Percentiles rank a stretch among this genome's conserved stretches.
Evolutionary conservation across 2,329 filamentous ascomycete species (phyloP).

Genomic region (Sporothrix sp.): DNA sequence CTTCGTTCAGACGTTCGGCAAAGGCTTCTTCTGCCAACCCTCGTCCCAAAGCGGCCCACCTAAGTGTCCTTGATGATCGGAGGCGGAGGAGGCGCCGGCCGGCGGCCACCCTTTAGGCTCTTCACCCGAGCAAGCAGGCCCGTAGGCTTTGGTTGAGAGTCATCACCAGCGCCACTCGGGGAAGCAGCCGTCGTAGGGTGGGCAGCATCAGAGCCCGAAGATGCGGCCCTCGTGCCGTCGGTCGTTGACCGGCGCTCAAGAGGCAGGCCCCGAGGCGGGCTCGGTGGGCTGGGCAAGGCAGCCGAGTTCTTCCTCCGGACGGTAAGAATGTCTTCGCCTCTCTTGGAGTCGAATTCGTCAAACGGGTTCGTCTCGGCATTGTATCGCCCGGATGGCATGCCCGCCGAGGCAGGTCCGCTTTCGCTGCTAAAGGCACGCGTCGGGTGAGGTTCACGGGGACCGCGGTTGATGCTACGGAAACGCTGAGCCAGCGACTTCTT

Average conservation of each 20-base stretch:
- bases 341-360: slow-evolving; percentile 60
- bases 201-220: neutral
- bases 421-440: slow-evolving; percentile 14
- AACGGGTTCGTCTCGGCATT: slow-evolving; percentile 47
- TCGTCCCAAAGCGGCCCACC: slow-evolving; percentile 13
- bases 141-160: slow-evolving; percentile 29
- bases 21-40: neutral
- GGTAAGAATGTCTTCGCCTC: slow-evolving; percentile 41
- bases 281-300: slow-evolving; percentile 29
- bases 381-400: slow-evolving; percentile 11
- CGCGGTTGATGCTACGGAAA: slow-evolving; percentile 72
- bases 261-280: slow-evolving; percentile 42
- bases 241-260: slow-evolving; percentile 58
- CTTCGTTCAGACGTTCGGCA: slow-evolving; percentile 3
- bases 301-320: slow-evolving; percentile 27
- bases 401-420: slow-evolving; percentile 21
- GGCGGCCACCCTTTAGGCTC: slow-evolving; percentile 64
- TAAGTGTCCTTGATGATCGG: slow-evolving; percentile 18
- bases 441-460: slow-evolving; percentile 50
- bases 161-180: slow-evolving; percentile 25
- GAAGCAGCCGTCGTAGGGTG: neutral
- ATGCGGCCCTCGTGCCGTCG: slow-evolving; percentile 32
- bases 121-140: slow-evolving; percentile 69
- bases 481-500: slow-evolving; percentile 95
- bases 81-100: slow-evolving; percentile 25